Evolutionary conservation across 768 basidiomycete species (phyloP), one percentile per base, ranked within the genome.

Genomic region (Antrodiella citrinella): DNA sequence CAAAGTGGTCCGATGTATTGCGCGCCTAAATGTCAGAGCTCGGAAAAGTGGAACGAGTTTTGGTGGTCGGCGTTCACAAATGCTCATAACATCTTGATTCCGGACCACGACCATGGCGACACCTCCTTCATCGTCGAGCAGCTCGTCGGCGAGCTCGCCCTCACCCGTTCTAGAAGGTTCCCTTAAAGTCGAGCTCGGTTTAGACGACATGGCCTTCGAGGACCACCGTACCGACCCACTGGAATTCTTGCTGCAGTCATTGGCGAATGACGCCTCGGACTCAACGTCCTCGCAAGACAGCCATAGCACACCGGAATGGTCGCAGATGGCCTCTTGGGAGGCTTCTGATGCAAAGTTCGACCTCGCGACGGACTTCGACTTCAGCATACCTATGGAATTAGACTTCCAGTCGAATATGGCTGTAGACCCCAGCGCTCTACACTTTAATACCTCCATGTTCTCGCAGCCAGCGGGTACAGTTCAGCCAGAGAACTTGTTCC

Each of bases 381-480:
- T 73, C 46, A 59, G 67, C 20, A 51, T 72, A 62, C 53, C 63
- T 62, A 77, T 82, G 74, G 79, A 81, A 64, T 72, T 85, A 64
- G 82, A 84, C 58, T 79, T 82, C 49, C 69, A 72, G 61, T 74
- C 78, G 3, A 66, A 75, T 18, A 73, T 81, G 57, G 74, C 76
- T 1, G 73, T 88, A 48, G 82, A 88, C 51, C 84, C 86, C 24
- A 80, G 70, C 56, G 69, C 76, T 4, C 66, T 86, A 11, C 83
- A 86, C 58, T 79, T 75, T 48, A 62, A 70, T 24, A 57, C 59
- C 12, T 66, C 65, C 51, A 67, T 56, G 47, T 66, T 68, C 45
- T 46, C 63, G 30, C 51, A 59, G 41, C 49, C 51, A 2, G 47
- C 51, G 18, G 7, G 56, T 15, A 22, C 26, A 25, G 47, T 51